phyloP scores from a whole-genome alignment of 1,284 basidiomycete genomes.

The Ganoderma multipileum region DNA sequence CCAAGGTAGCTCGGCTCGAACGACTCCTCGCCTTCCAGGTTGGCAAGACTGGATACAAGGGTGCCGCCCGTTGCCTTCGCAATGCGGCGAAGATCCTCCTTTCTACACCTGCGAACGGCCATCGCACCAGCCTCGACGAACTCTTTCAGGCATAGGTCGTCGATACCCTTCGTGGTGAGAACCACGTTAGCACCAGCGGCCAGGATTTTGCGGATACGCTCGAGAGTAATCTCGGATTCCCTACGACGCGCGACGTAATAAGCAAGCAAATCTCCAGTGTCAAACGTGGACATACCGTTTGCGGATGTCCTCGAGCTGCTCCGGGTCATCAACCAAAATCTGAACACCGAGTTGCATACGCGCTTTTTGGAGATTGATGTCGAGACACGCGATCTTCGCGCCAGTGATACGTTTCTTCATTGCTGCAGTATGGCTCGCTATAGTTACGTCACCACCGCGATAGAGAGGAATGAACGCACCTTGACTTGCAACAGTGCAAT shows the following conservation, averaged over 20 bases:
- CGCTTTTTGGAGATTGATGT: conserved; percentile 97
- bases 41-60: conserved; percentile 92
- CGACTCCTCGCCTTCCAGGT: conserved; percentile 98
- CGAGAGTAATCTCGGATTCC: conserved; percentile 96
- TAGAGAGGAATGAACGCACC: conserved; percentile 56
- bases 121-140: conserved; percentile 99
- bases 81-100: conserved; percentile 97
- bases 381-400: conserved; percentile 98
- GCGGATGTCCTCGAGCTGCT: conserved; percentile 96
- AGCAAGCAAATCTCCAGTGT: not conserved
- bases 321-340: conserved; percentile 96
- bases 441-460: conserved; percentile 3
- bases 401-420: conserved; percentile 96
- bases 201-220: conserved; percentile 96
- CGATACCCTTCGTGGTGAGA: conserved; percentile 98
- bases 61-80: conserved; percentile 98
- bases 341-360: conserved; percentile 99
- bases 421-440: conserved; percentile 54
- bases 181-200: conserved; percentile 97
- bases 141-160: conserved; percentile 98
- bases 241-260: conserved; percentile 47
- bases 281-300: conserved; percentile 65
- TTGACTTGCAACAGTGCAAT: conserved; percentile 99
- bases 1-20: conserved; percentile 94
- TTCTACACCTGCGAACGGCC: conserved; percentile 97